Evolutionary conservation across 768 basidiomycete species (phyloP).

Genomic region (Naganishia onofrii): DNA sequence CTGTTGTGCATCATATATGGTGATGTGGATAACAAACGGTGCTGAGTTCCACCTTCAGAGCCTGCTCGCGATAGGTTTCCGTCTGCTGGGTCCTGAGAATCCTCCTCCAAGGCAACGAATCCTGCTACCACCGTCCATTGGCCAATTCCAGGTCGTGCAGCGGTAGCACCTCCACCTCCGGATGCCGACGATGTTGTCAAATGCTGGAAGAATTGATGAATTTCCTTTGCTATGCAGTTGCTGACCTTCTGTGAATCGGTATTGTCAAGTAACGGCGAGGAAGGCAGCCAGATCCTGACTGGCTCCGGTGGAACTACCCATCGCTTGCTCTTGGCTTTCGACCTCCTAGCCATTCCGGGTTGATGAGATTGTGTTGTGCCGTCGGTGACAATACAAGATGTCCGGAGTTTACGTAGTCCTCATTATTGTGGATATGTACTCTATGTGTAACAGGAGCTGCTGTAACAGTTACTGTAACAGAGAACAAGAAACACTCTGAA

Average conservation of each 20-base stretch:
- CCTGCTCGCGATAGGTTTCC: not conserved
- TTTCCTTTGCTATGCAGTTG: conserved; percentile 3
- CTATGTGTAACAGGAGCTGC: too few species aligned
- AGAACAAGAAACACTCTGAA: too few species aligned
- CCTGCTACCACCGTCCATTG: conserved; percentile 30
- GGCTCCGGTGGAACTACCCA: conserved; percentile 1
- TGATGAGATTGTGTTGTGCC: too few species aligned
- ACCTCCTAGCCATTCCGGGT: not conserved
- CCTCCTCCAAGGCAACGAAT: conserved; percentile 6
- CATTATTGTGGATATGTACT: too few species aligned
- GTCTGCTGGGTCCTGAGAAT: not conserved
- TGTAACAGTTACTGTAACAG: too few species aligned
- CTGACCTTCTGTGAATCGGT: not conserved
- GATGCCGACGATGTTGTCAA: not conserved
- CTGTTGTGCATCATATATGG: not conserved
- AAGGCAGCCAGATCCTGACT: not conserved
- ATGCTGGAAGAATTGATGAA: not conserved
- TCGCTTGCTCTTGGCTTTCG: not conserved
- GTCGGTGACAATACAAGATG: too few species aligned
- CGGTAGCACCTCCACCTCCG: conserved; percentile 16
- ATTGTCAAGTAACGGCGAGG: not conserved
- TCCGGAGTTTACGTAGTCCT: too few species aligned
- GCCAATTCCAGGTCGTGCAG: conserved; percentile 13
- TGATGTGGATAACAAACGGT: not conserved
- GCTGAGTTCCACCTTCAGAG: not conserved